Percentiles rank a stretch among this genome's conserved stretches.
These are phyloP conservation scores for Suillus variegatus DNA, from an alignment of 768 basidiomycete species.

Conservation along the genomic window DNA sequence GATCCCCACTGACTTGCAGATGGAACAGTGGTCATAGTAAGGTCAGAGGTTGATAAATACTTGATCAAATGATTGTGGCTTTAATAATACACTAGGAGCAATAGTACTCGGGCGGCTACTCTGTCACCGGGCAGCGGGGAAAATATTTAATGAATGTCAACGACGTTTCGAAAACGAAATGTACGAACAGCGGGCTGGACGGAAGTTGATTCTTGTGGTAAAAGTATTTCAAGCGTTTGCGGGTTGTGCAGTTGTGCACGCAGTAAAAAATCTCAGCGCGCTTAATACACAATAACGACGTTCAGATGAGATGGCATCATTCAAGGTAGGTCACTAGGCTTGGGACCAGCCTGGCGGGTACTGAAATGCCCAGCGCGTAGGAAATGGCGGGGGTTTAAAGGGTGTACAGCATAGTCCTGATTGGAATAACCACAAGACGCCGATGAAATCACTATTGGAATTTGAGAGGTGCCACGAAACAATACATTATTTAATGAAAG, in stretches of 20 bases:
- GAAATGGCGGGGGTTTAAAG: too few relatives aligned
- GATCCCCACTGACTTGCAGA: slow-evolving; percentile 20
- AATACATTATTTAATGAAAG: too few relatives aligned
- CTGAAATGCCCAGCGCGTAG: too few relatives aligned
- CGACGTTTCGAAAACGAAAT: not conserved
- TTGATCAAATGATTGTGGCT: not conserved
- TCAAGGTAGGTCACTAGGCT: too few relatives aligned
- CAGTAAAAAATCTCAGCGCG: not conserved
- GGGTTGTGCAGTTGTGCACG: not conserved
- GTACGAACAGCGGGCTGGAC: not conserved
- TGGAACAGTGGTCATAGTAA: not conserved
- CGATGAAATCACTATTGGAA: too few relatives aligned
- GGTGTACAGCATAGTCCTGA: too few relatives aligned
- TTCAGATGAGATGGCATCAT: too few relatives aligned
- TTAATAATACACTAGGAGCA: not conserved
- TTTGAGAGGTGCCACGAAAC: too few relatives aligned
- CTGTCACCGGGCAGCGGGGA: not conserved
- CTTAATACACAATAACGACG: too few relatives aligned
- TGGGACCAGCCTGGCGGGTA: too few relatives aligned
- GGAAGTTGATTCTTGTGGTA: not conserved
- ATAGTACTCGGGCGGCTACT: not conserved
- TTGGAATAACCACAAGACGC: too few relatives aligned
- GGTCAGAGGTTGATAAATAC: not conserved
- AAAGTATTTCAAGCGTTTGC: not conserved
- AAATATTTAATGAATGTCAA: not conserved